Conservation (phyloP, 306 rosid species). For the Trifolium pratense region DNA sequence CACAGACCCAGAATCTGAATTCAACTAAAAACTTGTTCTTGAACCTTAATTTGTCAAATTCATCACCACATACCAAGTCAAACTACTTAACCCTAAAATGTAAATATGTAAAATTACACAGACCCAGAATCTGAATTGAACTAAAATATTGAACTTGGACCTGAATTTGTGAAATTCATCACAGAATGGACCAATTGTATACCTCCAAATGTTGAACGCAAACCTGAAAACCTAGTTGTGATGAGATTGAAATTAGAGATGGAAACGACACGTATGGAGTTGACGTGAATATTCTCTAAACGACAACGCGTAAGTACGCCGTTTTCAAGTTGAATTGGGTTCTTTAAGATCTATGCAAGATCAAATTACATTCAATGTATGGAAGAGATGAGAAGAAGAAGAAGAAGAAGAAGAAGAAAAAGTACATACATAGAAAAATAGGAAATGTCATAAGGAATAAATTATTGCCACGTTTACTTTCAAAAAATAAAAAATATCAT, state of each 20-base stretch:
- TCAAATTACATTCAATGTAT: background rate
- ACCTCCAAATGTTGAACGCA: background rate
- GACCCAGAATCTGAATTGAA: background rate
- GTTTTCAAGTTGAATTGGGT: background rate
- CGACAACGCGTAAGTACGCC: background rate
- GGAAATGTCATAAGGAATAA: background rate
- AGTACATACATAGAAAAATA: background rate
- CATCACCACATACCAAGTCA: background rate
- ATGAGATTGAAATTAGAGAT: background rate
- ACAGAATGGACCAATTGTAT: background rate
- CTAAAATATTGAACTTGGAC: background rate
- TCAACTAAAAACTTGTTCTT: background rate
- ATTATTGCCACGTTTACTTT: too few species aligned
- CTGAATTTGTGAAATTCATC: background rate
- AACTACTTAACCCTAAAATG: background rate
- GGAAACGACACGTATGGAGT: background rate
- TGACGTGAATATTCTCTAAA: background rate
- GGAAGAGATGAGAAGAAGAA: background rate
- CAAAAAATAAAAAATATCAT: too few species aligned
- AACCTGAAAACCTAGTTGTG: background rate
- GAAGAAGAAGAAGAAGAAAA: background rate
- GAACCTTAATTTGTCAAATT: background rate
- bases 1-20: background rate
- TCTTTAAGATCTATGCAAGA: conserved; percentile 4
- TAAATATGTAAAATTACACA: background rate